Conservation (phyloP, 2,329 filamentous ascomycete species). For the Alternaria conjuncta region DNA sequence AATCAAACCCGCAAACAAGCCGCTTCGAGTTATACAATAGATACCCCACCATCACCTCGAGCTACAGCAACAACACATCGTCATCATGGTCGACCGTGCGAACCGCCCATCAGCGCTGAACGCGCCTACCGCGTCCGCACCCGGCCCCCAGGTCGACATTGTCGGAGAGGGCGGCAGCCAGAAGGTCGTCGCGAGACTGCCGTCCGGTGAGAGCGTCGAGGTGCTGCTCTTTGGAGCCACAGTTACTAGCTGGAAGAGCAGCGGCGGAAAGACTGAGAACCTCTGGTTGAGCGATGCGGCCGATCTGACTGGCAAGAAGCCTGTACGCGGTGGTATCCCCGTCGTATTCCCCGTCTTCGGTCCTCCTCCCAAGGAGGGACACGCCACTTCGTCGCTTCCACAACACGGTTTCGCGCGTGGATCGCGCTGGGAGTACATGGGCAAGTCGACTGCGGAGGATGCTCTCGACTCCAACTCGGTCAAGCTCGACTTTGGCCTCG, state of each 20-base stretch:
- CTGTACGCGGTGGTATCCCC: conserved; percentile 89
- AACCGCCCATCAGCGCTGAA: conserved; percentile 78
- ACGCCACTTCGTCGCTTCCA: conserved; percentile 78
- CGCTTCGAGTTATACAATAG: not conserved
- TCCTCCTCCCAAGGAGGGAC: conserved; percentile 71
- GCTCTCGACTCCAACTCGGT: conserved; percentile 64
- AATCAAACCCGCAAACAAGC: not conserved
- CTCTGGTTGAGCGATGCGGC: conserved; percentile 84
- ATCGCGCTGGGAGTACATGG: conserved; percentile 90
- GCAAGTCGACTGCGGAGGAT: conserved; percentile 76
- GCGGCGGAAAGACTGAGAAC: conserved; percentile 74
- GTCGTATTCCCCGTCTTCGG: conserved; percentile 96
- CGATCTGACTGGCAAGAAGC: conserved; percentile 83
- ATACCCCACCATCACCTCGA: conserved; percentile 8
- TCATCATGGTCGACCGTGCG: conserved; percentile 76
- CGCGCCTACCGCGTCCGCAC: conserved; percentile 66
- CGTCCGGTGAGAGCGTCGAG: conserved; percentile 84
- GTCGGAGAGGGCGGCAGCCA: conserved; percentile 73
- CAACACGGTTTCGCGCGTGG: conserved; percentile 96
- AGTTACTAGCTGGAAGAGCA: conserved; percentile 90
- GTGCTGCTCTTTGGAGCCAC: conserved; percentile 92
- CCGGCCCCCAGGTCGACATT: conserved; percentile 74
- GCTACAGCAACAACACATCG: conserved; percentile 11
- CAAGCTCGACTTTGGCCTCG: conserved; percentile 95
- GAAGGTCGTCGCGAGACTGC: conserved; percentile 78